A percentile compares a stretch with the other conserved stretches of the same genome.
Evolutionary conservation across 352 stramenopile species (phyloP).

Genomic region (Phytophthora ramorum): DNA sequence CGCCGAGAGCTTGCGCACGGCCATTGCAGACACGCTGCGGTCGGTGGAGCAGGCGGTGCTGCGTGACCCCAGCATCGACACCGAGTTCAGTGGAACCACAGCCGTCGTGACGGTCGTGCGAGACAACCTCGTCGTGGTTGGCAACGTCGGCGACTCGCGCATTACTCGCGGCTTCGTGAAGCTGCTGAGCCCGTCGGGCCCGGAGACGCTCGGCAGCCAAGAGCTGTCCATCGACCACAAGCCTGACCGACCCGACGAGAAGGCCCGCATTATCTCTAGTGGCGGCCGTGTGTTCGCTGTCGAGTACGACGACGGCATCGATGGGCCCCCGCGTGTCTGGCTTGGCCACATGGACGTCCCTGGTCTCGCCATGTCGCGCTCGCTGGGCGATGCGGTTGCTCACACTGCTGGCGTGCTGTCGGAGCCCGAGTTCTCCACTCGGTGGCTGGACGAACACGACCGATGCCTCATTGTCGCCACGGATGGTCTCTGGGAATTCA

Average conservation of each 20-base stretch:
- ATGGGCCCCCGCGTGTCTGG: conserved; percentile 98
- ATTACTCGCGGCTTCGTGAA: conserved; percentile 90
- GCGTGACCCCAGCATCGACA: conserved; percentile 93
- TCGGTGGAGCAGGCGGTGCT: conserved; percentile 86
- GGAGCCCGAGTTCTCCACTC: conserved; percentile 95
- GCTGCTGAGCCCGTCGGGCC: conserved; percentile 19
- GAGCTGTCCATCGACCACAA: conserved; percentile 98
- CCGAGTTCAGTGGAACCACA: conserved; percentile 92
- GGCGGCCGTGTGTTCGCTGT: conserved; percentile 98
- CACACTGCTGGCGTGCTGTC: conserved; percentile 96
- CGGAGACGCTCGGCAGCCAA: conserved; percentile 49
- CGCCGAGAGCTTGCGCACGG: conserved; percentile 56
- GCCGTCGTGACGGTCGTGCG: conserved; percentile 78
- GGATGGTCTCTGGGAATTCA: conserved; percentile 99
- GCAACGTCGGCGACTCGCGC: conserved; percentile 98
- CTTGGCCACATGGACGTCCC: conserved; percentile 98
- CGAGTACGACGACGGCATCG: conserved; percentile 98
- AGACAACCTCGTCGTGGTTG: conserved; percentile 90
- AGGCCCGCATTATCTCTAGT: conserved; percentile 93
- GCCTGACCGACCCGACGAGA: conserved; percentile 95
- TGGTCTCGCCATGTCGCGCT: conserved; percentile 97
- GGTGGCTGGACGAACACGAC: conserved; percentile 83
- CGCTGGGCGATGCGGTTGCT: conserved; percentile 96
- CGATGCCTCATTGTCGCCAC: conserved; percentile 97
- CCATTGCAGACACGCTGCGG: conserved; percentile 61